Evolutionary conservation across 1,139 yeast species (phyloP).

Genomic region (Yueomyces sp.): DNA sequence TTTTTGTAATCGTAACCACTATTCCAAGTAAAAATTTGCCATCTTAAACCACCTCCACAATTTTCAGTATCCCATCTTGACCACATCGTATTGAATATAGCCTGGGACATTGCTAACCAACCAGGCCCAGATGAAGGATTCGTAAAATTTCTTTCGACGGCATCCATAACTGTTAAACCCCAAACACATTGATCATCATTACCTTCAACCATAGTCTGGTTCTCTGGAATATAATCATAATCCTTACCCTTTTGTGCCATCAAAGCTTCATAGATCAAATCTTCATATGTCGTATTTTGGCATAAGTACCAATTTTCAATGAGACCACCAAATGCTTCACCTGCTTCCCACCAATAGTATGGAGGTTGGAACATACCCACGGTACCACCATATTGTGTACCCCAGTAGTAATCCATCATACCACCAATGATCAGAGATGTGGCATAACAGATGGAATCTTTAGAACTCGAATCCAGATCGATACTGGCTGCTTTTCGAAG

Average conservation of each 20-base stretch:
- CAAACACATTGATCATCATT: conserved; percentile 66
- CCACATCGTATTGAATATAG: conserved; percentile 42
- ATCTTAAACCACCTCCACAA: conserved; percentile 55
- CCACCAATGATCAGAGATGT: conserved; percentile 37
- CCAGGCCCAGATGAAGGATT: conserved; percentile 27
- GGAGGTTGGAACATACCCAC: conserved; percentile 49
- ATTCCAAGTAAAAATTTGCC: conserved; percentile 64
- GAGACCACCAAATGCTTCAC: conserved; percentile 54
- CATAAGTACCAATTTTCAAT: conserved; percentile 42
- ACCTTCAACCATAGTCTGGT: conserved; percentile 53
- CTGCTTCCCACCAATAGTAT: conserved; percentile 67
- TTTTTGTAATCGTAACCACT: conserved; percentile 56
- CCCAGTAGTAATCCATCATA: conserved; percentile 46
- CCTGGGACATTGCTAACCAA: conserved; percentile 49
- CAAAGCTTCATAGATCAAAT: conserved; percentile 34
- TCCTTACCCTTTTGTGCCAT: conserved; percentile 42
- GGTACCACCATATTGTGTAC: conserved; percentile 39
- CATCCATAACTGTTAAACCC: conserved; percentile 50
- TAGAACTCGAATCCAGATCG: conserved; percentile 22
- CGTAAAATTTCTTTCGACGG: conserved; percentile 49
- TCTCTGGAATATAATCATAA: conserved; percentile 43
- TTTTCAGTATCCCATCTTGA: conserved; percentile 42
- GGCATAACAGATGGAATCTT: conserved; percentile 37
- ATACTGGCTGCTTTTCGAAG: conserved; percentile 5
- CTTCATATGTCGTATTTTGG: conserved; percentile 32